Base-by-base conservation (phyloP, 345 rosid genomes). In the Gossypium australe region DNA sequence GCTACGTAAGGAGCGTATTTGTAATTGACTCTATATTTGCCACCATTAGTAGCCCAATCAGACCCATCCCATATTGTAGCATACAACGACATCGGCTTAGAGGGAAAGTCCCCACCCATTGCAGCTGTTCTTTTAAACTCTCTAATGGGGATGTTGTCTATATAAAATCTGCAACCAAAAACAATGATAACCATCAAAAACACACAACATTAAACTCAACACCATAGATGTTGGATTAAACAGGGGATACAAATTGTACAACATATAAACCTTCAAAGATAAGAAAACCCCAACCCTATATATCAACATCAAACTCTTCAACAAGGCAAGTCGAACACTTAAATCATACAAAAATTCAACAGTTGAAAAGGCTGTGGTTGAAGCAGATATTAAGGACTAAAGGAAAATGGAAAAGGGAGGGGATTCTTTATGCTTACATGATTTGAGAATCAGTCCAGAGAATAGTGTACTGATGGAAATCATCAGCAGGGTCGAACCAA, bases 1-100 rank as follows among this genome's bases (percentile, higher is more conserved):
- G 94, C 83, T 0, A 90, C 75, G 12, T 86, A 95, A 27, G 99
- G 99, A 2, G 97, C 89, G n/a, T 95, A 95, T 79, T 90, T 93
- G 90, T 95, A 95, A 72, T 91, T 95, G 44, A 93, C 93, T 80
- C 90, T 86, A 70, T 95, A 95, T 72, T 91, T 95, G 57, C 99
- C 99, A 69, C 98, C 98, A 67, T 90, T 86, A 29, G 99, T 95
- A 16, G 98, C 98, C 98, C 98, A 94, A 72, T 82, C 83, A 12
- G 98, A 94, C 10, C 92, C 98, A 53, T 94, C 98, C 98, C 98
- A 94, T 71, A 94, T 92, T 43, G 98, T 94, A 65, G 97, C 91
- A 67, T 94, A 94, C 62, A 94, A 76, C 18, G 98, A 91, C 98
- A 94, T 94, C 7, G 98, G 97, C 86, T 94, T 94, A 1, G 97